Percentiles rank a stretch among this genome's conserved stretches.
phyloP scores from a whole-genome alignment of 2,329 filamentous ascomycete genomes.

The Fusarium sp. region DNA sequence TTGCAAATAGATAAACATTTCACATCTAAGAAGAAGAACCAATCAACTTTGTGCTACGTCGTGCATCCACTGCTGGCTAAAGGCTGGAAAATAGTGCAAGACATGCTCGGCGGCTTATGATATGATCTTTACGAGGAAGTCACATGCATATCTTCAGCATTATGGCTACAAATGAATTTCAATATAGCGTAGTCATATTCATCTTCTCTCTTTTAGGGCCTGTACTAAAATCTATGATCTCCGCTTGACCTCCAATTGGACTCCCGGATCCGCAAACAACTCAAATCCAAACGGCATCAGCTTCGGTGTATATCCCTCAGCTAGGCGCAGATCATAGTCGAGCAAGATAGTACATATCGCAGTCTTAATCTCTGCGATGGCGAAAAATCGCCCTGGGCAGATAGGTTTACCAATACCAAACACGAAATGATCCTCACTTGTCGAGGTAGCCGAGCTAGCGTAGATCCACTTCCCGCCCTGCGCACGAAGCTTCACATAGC shows the following conservation, averaged over 20 bases:
- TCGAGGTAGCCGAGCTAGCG: background rate
- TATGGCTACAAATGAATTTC: fast-evolving
- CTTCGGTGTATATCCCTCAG: background rate
- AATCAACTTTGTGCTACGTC: background rate
- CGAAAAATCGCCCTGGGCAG: background rate
- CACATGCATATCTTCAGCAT: fast-evolving
- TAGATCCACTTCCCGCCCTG: background rate
- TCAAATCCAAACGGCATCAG: background rate
- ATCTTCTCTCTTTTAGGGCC: fast-evolving
- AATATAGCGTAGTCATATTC: background rate
- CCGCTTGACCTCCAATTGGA: background rate
- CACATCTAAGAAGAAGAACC: fast-evolving
- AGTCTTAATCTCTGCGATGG: background rate
- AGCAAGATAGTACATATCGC: background rate
- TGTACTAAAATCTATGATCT: background rate
- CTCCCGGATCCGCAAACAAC: background rate
- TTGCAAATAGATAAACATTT: too few relatives aligned
- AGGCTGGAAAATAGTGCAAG: background rate
- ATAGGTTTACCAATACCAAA: background rate
- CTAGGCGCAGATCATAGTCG: background rate
- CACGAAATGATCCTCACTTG: background rate
- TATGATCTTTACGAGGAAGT: background rate
- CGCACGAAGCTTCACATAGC: background rate
- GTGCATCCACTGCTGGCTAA: background rate
- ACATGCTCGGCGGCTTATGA: background rate